A percentile compares a stretch with the other conserved stretches of the same genome.
phyloP scores from a whole-genome alignment of 805 yeast genomes.

The Teunomyces stri region DNA sequence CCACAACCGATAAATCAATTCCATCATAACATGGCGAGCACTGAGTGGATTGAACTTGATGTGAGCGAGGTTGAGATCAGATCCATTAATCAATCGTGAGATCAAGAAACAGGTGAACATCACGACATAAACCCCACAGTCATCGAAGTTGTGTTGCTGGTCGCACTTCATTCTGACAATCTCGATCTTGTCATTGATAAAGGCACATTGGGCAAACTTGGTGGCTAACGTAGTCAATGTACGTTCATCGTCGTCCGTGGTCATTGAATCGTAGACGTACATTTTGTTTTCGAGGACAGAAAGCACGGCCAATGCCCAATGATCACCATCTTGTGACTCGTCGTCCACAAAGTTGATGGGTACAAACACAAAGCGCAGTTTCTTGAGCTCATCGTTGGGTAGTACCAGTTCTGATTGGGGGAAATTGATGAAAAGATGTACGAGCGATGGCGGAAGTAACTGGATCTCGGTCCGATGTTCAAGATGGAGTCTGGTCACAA shows the following conservation, averaged over 20 bases:
- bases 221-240: conserved; percentile 24
- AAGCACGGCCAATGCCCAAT: conserved; percentile 69
- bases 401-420: conserved; percentile 39
- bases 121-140: conserved; percentile 53
- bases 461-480: conserved; percentile 23
- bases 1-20: conserved; percentile 13
- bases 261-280: conserved; percentile 60
- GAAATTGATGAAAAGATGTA: conserved; percentile 55
- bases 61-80: conserved; percentile 32
- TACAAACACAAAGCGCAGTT: conserved; percentile 51
- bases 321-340: conserved; percentile 67
- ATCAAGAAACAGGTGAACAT: conserved; percentile 33
- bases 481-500: conserved; percentile 25
- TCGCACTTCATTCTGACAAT: conserved; percentile 41
- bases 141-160: conserved; percentile 64
- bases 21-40: conserved; percentile 41
- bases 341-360: conserved; percentile 63
- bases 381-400: conserved; percentile 30
- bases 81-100: conserved; percentile 6
- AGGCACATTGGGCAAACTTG: conserved; percentile 19
- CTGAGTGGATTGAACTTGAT: conserved; percentile 47
- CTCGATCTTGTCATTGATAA: conserved; percentile 11
- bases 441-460: conserved; percentile 57
- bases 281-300: conserved; percentile 47
- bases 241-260: conserved; percentile 16